Base-by-base conservation (phyloP, 495 filamentous ascomycete genomes). In the Extremus antarcticus region DNA sequence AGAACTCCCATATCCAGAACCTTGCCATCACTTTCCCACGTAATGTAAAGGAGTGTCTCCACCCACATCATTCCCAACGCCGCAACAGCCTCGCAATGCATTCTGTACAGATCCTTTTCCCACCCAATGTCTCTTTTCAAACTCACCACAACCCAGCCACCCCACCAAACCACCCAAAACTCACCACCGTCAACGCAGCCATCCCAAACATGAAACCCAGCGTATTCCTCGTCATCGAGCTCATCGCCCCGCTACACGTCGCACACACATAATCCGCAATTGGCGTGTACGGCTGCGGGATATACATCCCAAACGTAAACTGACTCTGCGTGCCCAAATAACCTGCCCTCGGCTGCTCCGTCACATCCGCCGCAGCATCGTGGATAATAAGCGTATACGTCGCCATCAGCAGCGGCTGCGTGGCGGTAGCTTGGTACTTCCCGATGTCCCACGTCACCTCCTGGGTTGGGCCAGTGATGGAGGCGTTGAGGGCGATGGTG, bases 141-240 rank as follows among this genome's bases (percentile, higher is more conserved):
- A 17, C 41, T 64, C 74, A 77, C 59, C 84, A 75, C 47, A 83
- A 69, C 24, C 78, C 85, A 51, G 83, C 74, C 11, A 78, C 86
- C 41, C 78, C 77, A 43, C 88, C 83, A 61, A 95, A 96, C 86
- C 88, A 95, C 49, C 86, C 86, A 66, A 95, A 94, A 45, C 87
- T 88, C 24, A 86, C 58, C 13, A 95, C 71, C 8, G 90, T 95
- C 45, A 92, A 71, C 19, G 77, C 57, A 41, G 77, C 79, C 86
- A 94, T 94, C 49, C 80, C 78, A 45, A 91, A 52, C 51, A 85
- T 76, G 56, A 88, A 85, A 45, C 83, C 81, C 8, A 97, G 60
- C 2, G 83, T 84, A 54, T 82, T 76, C 40, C 72, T 71, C 43
- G 90, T 84, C 58, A 81, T 72, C 43, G 76, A 2, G 8, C 80